Evolutionary conservation across 345 rosid genomes (phyloP), one percentile per base, ranked within the genome.

Genomic region (Pugionium dolabratum): DNA sequence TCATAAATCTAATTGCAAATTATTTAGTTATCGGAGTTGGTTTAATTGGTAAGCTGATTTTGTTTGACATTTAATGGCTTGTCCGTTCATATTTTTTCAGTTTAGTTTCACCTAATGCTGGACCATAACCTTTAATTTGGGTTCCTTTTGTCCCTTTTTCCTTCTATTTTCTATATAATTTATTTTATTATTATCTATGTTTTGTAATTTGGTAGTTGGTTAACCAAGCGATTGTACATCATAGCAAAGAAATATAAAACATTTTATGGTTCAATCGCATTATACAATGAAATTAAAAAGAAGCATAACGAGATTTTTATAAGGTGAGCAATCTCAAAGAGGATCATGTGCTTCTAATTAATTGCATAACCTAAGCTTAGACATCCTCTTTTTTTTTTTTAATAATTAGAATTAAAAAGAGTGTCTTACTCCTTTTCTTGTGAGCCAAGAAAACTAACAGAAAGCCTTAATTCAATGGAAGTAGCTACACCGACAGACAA

Each of bases 41-140:
- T 66, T 72, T 9, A 72, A 72, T 59, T 59, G 76, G 76, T 72
- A 65, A 72, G 67, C 76, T 7, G 66, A 72, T 65, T 58, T 72
- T 36, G 61, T 65, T 72, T 72, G 76, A 72, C 76, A 72, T 72
- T 65, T 65, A 28, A 4, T 72, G 54, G 60, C 4, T 59, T 65
- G 71, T 72, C 66, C 48, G 18, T 59, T 51, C 43, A 31, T 65
- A 50, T 58, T 64, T 42, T 64, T 48, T 18, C 50, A 37, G 43
- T 57, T 67, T 67, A 18, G 72, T 67, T 61, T 43, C 62, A 72
- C 71, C 76, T 65, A 72, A 72, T 72, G 4, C 67, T 59, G 49
- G 71, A 66, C 71, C 55, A 72, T 65, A 65, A 10, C 56, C 70
- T 65, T 51, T 44, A 18, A 11, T 59, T 66, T 52, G 29, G 43